Base-by-base conservation (phyloP, 225 moss, liverwort and hornwort species). In the Physcomitrellopsis africana region DNA sequence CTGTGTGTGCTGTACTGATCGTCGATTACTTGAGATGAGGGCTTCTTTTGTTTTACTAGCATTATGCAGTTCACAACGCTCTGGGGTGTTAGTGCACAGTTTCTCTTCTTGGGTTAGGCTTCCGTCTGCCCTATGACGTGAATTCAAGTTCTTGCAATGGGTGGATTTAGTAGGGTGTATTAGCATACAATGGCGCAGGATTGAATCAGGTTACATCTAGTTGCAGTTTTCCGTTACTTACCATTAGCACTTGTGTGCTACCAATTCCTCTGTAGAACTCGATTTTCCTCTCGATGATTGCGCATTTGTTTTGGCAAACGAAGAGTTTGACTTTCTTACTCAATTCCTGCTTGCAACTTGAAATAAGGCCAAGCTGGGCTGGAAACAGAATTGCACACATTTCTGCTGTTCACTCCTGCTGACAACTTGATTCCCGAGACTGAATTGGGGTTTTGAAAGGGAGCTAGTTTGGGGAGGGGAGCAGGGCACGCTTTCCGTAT, bases 31-130 rank as follows among this genome's bases (percentile, higher is more conserved):
- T 47, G 0, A 37, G 7, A 2, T 37, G 32, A 37, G 32, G 4
- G 32, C 32, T 37, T 37, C 32, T 37, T 37, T 7, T 0, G 7
- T 37, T 37, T 2, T 1, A 7, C 32, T 37, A 37, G 32, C 32
- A 37, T 37, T 37, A 37, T 37, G 32, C 32, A 37, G 32, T 37
- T 37, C 10, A 5, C 17, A 58, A 13, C 63, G 56, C 42, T 51
- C n/a, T 5, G 0, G 43, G 8, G 9, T 9, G 27, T 7, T 41
- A 3, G 17, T 19, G 19, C 29, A 15, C 52, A 59, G 51, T 44
- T 53, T 27, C 3, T 74, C 60, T 52, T 17, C 23, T 66, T 3
- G 70, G 26, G 22, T 75, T 70, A 79, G 79, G 75, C 74, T 67
- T 70, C 70, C 44, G 51, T n/a, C 16, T 19, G 6, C 47, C 37